Base-by-base conservation (phyloP, 495 filamentous ascomycete genomes). In the Penicillium steckii region DNA sequence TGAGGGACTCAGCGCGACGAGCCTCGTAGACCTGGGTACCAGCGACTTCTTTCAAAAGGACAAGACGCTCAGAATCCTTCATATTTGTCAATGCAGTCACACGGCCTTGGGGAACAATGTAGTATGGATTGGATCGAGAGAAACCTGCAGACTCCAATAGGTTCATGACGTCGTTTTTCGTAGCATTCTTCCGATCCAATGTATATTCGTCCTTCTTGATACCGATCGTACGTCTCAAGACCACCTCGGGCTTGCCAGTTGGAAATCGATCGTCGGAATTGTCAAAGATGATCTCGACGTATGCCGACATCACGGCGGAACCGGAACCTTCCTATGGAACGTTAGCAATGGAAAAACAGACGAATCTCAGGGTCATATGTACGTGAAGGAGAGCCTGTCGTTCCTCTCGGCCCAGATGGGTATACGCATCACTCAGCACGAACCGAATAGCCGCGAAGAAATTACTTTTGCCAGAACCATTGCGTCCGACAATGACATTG, bases 381-480 rank as follows among this genome's bases (percentile, higher is more conserved):
- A 85, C 83, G 66, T 98, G 94, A 3, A 99, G 80, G 8, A 99
- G 84, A 22, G 89, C 91, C 68, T 95, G 89, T 24, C 94, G 91
- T 79, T 97, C 93, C 67, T 99, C 95, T 54, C 94, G 85, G 42
- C 87, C 89, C 83, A 99, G 89, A 66, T 96, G 89, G 18, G 88
- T 93, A 71, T 99, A 99, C 47, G 90, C 91, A 85, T 98, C 91
- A 68, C 92, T 94, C 53, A 99, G 86, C 21, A 97, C 94, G 68
- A 99, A 99, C 18, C 92, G 92, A 74, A 99, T 97, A 25, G 94
- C 94, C 35, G 93, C 94, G 71, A 99, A 99, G 83, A 99, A 99
- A 75, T 99, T 99, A 68, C 91, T 96, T 79, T 99, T 99, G 61
- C 94, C 94, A 2, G 94, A 96, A 55, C 94, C 94, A 80, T 99